A percentile compares a stretch with the other conserved stretches of the same genome.
These are phyloP conservation scores for Epichloe gansuensis DNA, from an alignment of 2,329 filamentous ascomycete genomes.

Conservation along the genomic window DNA sequence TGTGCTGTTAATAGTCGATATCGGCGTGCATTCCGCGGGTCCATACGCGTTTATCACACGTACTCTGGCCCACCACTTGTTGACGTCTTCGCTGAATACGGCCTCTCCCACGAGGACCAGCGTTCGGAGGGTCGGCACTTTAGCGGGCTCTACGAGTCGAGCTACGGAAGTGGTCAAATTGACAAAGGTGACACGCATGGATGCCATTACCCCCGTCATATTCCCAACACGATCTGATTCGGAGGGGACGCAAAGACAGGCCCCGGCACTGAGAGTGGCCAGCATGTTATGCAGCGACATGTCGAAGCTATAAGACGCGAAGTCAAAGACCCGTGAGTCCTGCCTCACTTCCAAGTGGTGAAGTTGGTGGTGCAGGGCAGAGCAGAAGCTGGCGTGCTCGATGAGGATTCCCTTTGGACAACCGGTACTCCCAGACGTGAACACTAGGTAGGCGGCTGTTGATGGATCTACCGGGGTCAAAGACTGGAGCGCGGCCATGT, in stretches of 20 bases:
- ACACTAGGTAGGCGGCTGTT: slow-evolving; percentile 1
- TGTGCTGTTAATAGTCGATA: background rate
- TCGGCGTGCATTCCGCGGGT: background rate
- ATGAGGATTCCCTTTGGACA: slow-evolving; percentile 10
- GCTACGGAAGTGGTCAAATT: no score
- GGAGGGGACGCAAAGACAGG: slow-evolving; percentile 3
- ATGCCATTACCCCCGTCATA: no score
- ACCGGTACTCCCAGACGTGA: slow-evolving; percentile 12
- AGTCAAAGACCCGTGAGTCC: slow-evolving; percentile 3
- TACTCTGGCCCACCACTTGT: background rate
- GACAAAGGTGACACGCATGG: no score
- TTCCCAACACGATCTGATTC: background rate
- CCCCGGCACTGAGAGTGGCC: slow-evolving; percentile 1
- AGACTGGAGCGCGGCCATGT: no score
- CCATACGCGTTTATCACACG: slow-evolving; percentile 1
- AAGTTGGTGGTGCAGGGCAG: slow-evolving; percentile 1
- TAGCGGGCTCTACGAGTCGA: no score
- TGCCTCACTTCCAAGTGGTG: background rate
- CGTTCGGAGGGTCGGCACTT: no score
- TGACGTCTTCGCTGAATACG: no score
- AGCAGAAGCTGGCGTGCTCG: slow-evolving; percentile 1
- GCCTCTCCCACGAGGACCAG: no score
- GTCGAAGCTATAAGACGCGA: slow-evolving; percentile 6
- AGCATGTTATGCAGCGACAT: background rate
- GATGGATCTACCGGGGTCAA: background rate